phyloP scores from a whole-genome alignment of 768 basidiomycete genomes.

The Hygrophoropsis aurantiaca region DNA sequence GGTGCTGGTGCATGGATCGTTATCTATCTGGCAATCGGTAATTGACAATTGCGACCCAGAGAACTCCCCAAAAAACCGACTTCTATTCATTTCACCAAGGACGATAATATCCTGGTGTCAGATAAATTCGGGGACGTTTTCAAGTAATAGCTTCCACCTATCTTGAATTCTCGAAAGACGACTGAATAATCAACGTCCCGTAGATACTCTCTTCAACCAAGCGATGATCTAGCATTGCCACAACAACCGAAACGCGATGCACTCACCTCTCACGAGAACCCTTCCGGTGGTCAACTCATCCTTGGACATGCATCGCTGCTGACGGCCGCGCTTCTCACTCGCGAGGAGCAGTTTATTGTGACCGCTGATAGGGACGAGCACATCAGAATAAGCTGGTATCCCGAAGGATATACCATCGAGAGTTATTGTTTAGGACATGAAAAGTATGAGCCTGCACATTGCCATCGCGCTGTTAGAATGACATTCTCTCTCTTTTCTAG shows the following conservation, averaged over 20 bases:
- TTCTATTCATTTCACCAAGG: slow-evolving; percentile 57
- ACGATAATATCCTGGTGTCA: slow-evolving; percentile 72
- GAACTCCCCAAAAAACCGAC: slow-evolving; percentile 86
- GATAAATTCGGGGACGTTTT: slow-evolving; percentile 98
- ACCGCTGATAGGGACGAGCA: slow-evolving; percentile 96
- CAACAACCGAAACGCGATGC: slow-evolving; percentile 29
- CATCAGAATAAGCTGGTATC: slow-evolving; percentile 88
- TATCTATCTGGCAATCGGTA: neutral
- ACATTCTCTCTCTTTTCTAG: slow-evolving; percentile 36
- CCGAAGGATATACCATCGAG: slow-evolving; percentile 83
- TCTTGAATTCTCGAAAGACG: neutral
- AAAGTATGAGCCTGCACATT: slow-evolving; percentile 50
- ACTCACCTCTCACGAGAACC: slow-evolving; percentile 63
- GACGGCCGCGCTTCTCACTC: slow-evolving; percentile 67
- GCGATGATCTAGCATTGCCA: slow-evolving; percentile 13
- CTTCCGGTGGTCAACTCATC: slow-evolving; percentile 66
- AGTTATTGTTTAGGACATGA: slow-evolving; percentile 83
- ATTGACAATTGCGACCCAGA: slow-evolving; percentile 36
- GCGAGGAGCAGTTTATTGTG: slow-evolving; percentile 72
- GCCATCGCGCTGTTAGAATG: too few species aligned
- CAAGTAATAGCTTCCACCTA: slow-evolving; percentile 41
- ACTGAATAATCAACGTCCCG: slow-evolving; percentile 1
- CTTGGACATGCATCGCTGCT: slow-evolving; percentile 89
- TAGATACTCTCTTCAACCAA: slow-evolving; percentile 62
- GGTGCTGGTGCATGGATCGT: slow-evolving; percentile 42